Evolutionary conservation across 768 basidiomycete species (phyloP).

Genomic region (Chalciporus sphaerocephalus): DNA sequence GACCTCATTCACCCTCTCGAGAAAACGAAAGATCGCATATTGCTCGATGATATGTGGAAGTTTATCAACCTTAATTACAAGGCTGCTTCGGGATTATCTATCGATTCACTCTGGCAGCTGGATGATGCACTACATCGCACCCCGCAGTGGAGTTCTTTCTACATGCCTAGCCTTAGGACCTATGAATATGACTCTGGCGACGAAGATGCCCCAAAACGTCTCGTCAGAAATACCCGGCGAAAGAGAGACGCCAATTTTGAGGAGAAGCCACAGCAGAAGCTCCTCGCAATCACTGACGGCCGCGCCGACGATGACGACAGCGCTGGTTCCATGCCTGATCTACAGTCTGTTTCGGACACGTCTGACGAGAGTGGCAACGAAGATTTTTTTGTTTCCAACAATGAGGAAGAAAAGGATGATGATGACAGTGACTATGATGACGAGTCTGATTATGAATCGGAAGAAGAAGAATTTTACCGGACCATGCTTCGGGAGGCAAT

Average conservation of each 20-base stretch:
- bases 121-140: slow-evolving; percentile 44
- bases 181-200: slow-evolving; percentile 25
- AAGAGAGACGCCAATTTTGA: slow-evolving; percentile 15
- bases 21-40: slow-evolving; percentile 44
- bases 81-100: slow-evolving; percentile 44
- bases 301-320: slow-evolving; percentile 36
- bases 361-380: slow-evolving; percentile 40
- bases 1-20: slow-evolving; percentile 56
- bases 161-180: slow-evolving; percentile 19
- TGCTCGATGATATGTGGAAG: slow-evolving; percentile 63
- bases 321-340: slow-evolving; percentile 58
- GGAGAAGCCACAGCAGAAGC: slow-evolving; percentile 34
- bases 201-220: slow-evolving; percentile 15
- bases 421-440: slow-evolving; percentile 35
- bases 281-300: slow-evolving; percentile 50
- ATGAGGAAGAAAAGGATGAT: slow-evolving; percentile 33
- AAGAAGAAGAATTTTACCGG: slow-evolving; percentile 63
- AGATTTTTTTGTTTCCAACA: slow-evolving; percentile 29
- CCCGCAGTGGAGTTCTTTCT: slow-evolving; percentile 59
- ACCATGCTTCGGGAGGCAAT: slow-evolving; percentile 67
- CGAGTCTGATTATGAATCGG: slow-evolving; percentile 55
- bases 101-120: slow-evolving; percentile 65
- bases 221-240: slow-evolving; percentile 11
- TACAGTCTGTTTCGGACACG: slow-evolving; percentile 63
- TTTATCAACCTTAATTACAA: slow-evolving; percentile 59